These are phyloP conservation scores for Lepidium sativum DNA, from an alignment of 345 rosid genomes.

Conservation along the genomic window DNA sequence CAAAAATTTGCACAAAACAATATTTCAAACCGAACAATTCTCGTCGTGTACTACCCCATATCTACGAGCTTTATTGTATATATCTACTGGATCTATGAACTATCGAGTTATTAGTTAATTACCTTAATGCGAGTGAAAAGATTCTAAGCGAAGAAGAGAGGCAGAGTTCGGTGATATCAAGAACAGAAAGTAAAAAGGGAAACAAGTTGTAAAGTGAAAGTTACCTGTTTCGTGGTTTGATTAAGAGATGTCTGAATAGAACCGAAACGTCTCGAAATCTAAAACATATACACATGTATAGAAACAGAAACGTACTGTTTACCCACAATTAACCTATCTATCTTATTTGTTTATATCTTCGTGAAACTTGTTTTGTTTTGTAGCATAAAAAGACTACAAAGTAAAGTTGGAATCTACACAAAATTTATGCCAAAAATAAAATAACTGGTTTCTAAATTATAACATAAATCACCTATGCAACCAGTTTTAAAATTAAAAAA, in stretches of 20 bases:
- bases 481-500: no score
- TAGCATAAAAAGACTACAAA: no score
- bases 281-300: neutral
- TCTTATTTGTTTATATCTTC: no score
- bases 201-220: neutral
- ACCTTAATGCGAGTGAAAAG: neutral
- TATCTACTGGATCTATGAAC: neutral
- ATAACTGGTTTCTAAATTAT: no score
- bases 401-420: no score
- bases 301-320: neutral
- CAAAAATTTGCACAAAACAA: neutral
- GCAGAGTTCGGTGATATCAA: neutral
- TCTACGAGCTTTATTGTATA: neutral
- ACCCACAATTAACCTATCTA: neutral
- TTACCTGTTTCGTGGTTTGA: neutral
- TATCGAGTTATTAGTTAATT: neutral
- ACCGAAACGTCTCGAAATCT: neutral
- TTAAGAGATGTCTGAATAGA: neutral
- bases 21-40: no score
- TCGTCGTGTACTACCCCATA: no score
- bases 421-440: no score
- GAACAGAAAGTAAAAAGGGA: neutral
- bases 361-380: no score
- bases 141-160: neutral
- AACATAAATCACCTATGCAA: no score